These are phyloP conservation scores for Drechslerella dactyloides DNA, from an alignment of 2,329 filamentous ascomycete genomes.

Conservation along the genomic window DNA sequence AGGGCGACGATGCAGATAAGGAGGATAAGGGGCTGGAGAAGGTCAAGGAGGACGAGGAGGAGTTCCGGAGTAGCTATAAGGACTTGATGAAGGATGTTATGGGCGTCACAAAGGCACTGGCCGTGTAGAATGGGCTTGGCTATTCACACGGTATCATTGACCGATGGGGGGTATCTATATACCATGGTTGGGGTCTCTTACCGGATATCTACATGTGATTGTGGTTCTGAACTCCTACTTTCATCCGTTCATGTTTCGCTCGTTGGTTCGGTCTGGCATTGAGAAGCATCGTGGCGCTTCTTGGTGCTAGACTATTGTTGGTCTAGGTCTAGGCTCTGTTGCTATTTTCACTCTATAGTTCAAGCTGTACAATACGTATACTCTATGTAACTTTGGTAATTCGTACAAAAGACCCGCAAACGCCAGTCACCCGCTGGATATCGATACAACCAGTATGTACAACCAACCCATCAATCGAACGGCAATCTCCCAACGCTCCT, in stretches of 20 bases:
- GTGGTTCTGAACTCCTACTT: too few relatives aligned
- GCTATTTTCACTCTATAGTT: background rate
- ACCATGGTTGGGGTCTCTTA: background rate
- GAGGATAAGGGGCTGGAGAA: constrained; percentile 57
- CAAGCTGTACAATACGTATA: constrained; percentile 1
- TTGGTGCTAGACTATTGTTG: too few relatives aligned
- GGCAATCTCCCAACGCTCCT: constrained; percentile 74
- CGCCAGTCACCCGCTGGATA: background rate
- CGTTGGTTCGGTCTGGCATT: too few relatives aligned
- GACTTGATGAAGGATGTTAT: constrained; percentile 67
- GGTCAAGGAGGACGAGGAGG: constrained; percentile 60
- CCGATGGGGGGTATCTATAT: too few relatives aligned
- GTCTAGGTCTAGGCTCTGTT: background rate
- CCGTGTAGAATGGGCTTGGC: constrained; percentile 18
- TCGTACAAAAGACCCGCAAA: background rate
- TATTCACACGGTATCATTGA: background rate
- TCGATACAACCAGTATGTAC: constrained; percentile 58
- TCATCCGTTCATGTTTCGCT: too few relatives aligned
- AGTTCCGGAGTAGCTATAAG: constrained; percentile 69
- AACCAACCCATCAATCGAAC: constrained; percentile 70
- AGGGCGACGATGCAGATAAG: constrained; percentile 61
- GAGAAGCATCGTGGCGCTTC: too few relatives aligned
- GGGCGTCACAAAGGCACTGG: constrained; percentile 54
- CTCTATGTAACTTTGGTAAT: background rate
- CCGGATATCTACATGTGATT: too few relatives aligned